These are phyloP conservation scores for Epithemia pelagica DNA, from an alignment of 108 stramenopile species.

Conservation along the genomic window DNA sequence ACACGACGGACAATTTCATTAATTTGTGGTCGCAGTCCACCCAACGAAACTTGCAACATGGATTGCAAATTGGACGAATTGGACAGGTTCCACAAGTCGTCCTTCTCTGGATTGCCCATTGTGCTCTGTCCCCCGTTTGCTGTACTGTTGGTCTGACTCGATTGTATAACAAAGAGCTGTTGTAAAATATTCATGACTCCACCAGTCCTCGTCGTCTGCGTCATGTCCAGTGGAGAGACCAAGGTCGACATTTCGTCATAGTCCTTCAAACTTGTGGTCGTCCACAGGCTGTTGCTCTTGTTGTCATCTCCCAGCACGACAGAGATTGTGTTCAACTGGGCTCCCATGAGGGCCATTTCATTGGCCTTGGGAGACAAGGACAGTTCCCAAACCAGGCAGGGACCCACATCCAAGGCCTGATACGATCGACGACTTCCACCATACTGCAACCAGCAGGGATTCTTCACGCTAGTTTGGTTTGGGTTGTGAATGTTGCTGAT, in stretches of 20 bases:
- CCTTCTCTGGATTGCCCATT: background rate
- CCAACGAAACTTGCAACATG: conserved; percentile 39
- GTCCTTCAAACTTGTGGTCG: conserved; percentile 1
- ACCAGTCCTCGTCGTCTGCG: background rate
- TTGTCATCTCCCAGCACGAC: background rate
- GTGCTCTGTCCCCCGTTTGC: background rate
- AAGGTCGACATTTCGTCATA: background rate
- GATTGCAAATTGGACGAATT: background rate
- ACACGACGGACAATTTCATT: conserved; percentile 68
- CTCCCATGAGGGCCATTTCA: background rate
- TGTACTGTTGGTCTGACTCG: background rate
- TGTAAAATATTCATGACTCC: background rate
- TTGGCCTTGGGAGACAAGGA: conserved; percentile 21
- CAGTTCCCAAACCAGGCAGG: conserved; percentile 51
- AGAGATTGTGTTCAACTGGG: background rate
- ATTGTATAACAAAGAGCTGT: background rate
- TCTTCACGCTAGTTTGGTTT: background rate
- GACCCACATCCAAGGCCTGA: conserved; percentile 67
- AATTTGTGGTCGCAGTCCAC: conserved; percentile 63
- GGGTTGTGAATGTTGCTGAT: background rate
- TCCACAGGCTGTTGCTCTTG: background rate
- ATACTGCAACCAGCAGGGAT: conserved; percentile 44
- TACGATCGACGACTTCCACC: conserved; percentile 54
- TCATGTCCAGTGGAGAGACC: background rate
- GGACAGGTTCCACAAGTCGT: background rate